phyloP scores from a whole-genome alignment of 306 rosid species.

The Cucurbita ficifolia region DNA sequence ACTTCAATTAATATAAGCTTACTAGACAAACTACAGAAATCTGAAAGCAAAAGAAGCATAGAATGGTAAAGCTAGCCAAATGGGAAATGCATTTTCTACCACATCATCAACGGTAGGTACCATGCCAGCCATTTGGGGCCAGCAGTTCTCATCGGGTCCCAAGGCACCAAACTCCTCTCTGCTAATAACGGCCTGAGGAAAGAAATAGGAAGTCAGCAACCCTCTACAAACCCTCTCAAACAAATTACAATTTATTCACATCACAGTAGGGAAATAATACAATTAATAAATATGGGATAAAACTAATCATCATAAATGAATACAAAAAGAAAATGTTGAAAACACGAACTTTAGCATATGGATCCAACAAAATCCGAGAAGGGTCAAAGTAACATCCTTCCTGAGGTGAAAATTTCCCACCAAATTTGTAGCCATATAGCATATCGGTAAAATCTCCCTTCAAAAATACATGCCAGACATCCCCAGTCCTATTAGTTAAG shows the following conservation, averaged over 20 bases:
- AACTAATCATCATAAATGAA: not conserved
- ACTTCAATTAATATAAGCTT: not conserved
- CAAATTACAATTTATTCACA: not conserved
- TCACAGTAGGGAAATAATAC: not conserved
- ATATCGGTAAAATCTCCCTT: conserved; percentile 66
- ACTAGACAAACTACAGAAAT: not conserved
- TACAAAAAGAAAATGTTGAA: not conserved
- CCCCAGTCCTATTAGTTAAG: conserved; percentile 51
- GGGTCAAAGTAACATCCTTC: conserved; percentile 60
- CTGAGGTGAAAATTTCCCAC: conserved; percentile 54
- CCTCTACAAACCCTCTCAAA: not conserved
- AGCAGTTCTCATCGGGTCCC: conserved; percentile 66
- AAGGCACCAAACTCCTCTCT: conserved; percentile 69
- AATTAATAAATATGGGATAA: not conserved
- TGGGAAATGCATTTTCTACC: conserved; percentile 21
- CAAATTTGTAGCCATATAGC: conserved; percentile 72
- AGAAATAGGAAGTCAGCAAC: conserved; percentile 16
- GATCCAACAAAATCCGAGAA: conserved; percentile 60
- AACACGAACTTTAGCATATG: conserved; percentile 75
- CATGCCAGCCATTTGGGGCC: conserved; percentile 91
- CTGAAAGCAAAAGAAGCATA: conserved; percentile 5
- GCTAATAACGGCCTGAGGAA: conserved; percentile 77
- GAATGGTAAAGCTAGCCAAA: not conserved
- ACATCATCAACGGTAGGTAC: conserved; percentile 44
- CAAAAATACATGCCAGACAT: conserved; percentile 78